phyloP scores from a whole-genome alignment of 139 green algal genomes.

The Picochlorum sp. region DNA sequence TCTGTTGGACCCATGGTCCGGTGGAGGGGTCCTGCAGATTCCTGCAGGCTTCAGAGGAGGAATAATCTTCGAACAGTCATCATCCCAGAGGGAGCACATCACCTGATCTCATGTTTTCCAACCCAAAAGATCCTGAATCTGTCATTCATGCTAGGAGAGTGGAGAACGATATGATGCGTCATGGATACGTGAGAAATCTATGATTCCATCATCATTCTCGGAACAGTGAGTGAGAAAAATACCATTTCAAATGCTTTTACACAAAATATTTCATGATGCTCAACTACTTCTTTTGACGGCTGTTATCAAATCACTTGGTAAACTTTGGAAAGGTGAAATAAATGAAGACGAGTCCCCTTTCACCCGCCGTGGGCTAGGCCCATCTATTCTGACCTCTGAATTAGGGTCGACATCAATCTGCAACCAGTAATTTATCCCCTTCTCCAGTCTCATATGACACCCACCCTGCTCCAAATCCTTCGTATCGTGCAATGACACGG shows the following conservation, averaged over 20 bases:
- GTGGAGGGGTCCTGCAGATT: constrained; percentile 32
- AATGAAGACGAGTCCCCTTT: background rate
- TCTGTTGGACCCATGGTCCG: constrained; percentile 36
- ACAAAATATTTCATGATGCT: too few relatives aligned
- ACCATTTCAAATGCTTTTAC: too few relatives aligned
- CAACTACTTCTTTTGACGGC: too few relatives aligned
- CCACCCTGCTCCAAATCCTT: constrained; percentile 20
- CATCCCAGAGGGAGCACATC: constrained; percentile 51
- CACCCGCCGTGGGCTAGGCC: background rate
- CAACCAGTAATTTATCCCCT: constrained; percentile 28
- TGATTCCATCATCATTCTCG: background rate
- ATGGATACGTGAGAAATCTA: constrained; percentile 32
- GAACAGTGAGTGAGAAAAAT: too few relatives aligned
- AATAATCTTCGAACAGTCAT: constrained; percentile 20
- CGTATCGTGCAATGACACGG: constrained; percentile 11
- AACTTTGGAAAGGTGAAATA: constrained; percentile 4
- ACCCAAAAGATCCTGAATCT: constrained; percentile 33
- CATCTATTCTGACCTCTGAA: background rate
- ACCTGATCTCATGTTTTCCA: constrained; percentile 41
- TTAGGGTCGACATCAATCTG: constrained; percentile 28
- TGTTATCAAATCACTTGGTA: too few relatives aligned
- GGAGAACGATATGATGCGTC: constrained; percentile 29
- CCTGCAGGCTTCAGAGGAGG: constrained; percentile 33
- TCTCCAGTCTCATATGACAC: constrained; percentile 28
- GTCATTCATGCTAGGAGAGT: constrained; percentile 27